Percentiles rank a stretch among this genome's conserved stretches.
Evolutionary conservation across 306 rosid species (phyloP).

Genomic region (Psophocarpus tetragonolobus): DNA sequence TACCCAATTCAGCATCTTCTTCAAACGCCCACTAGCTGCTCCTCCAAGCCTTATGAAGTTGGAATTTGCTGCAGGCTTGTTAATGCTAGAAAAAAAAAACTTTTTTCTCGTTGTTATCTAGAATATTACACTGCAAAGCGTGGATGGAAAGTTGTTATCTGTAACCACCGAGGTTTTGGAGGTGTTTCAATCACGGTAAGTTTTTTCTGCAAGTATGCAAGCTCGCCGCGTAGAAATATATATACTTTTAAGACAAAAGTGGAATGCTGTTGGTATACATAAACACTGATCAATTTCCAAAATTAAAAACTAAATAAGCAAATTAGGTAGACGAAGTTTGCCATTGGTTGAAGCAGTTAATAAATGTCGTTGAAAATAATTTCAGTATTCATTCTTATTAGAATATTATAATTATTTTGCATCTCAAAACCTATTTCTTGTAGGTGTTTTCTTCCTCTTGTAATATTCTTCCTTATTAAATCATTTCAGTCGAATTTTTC

Average conservation of each 20-base stretch:
- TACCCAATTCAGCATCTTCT: background rate
- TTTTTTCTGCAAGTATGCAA: constrained; percentile 32
- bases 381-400: background rate
- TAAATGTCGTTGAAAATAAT: background rate
- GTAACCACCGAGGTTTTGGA: constrained; percentile 94
- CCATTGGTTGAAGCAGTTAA: constrained; percentile 7
- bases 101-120: too few relatives aligned
- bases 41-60: constrained; percentile 28
- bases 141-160: constrained; percentile 83
- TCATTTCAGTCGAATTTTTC: constrained; percentile 79
- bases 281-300: constrained; percentile 1
- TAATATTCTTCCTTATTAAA: constrained; percentile 19
- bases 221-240: constrained; percentile 9
- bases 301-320: background rate
- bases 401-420: constrained; percentile 22
- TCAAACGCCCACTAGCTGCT: constrained; percentile 49
- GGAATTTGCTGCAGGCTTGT: too few relatives aligned
- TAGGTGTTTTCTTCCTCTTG: constrained; percentile 4
- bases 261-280: background rate
- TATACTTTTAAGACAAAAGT: constrained; percentile 11
- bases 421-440: background rate
- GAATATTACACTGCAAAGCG: constrained; percentile 71
- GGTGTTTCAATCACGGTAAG: constrained; percentile 95
- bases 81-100: too few relatives aligned
- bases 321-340: background rate